Base-by-base conservation (phyloP, 1,284 basidiomycete genomes). In the Rugosomyces carneus region DNA sequence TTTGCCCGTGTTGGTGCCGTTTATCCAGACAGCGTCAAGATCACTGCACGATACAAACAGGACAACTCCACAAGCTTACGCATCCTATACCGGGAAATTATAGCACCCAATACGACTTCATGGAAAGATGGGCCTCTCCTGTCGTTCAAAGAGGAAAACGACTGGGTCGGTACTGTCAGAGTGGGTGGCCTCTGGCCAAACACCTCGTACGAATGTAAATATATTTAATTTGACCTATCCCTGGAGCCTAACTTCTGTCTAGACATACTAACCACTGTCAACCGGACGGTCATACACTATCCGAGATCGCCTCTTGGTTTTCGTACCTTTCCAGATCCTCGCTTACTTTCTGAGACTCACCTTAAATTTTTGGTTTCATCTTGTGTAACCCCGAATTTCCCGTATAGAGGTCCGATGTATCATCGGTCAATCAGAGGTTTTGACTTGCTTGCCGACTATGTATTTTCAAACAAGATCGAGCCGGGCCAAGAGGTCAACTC, bases 191-290 rank as follows among this genome's bases (percentile, higher is more conserved):
- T 90, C 2, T 87, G 80, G 80, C 84, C 87, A 0, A 74, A 70
- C 40, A 87, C 83, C 1, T 61, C 67, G 7, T 91, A 90, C 57
- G 82, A 90, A 69, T 89, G 84, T 85, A 49, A 58, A 72, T n/a
- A 15, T n/a, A 34, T 15, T 34, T 3, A 15, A 3, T 10, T 2
- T 29, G 27, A 13, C 8, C 3, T 29, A 29, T 29, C 27, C 27
- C 3, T 29, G 5, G 27, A 10, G 27, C 8, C 27, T 29, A 9
- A 29, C 15, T 46, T 47, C 20, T 32, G 47, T 27, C 39, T 38
- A 86, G 78, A 81, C 65, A 62, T 69, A 36, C 62, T 87, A 45
- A 70, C 79, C 29, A 56, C 70, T 51, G 48, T 65, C 38, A 68
- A 77, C 49, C 58, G 61, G 45, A 71, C 72, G 5, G 39, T 64